phyloP scores from a whole-genome alignment of 208 protist genomes.

The Leishmania mexicana region DNA sequence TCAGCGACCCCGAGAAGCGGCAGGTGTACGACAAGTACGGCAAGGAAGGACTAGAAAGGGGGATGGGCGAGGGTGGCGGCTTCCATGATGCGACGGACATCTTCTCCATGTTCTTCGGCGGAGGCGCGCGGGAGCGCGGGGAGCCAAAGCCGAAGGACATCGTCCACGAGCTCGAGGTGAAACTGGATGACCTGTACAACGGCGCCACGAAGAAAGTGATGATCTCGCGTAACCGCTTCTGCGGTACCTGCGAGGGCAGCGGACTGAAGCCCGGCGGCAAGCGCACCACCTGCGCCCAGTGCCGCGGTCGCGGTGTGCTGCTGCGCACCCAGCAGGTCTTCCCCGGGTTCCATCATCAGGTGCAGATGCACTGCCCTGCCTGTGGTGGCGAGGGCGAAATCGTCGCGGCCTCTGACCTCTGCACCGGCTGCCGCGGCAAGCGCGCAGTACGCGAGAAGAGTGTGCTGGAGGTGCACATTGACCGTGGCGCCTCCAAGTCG shows the following conservation, averaged over 20 bases:
- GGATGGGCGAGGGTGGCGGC: conserved; percentile 55
- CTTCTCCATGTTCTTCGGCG: conserved; percentile 90
- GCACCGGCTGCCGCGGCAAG: conserved; percentile 93
- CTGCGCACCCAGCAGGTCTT: conserved; percentile 92
- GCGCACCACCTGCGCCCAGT: conserved; percentile 77
- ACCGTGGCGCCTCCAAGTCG: conserved; percentile 92
- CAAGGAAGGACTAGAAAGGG: conserved; percentile 95
- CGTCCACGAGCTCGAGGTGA: conserved; percentile 90
- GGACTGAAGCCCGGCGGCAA: conserved; percentile 60
- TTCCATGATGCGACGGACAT: conserved; percentile 81
- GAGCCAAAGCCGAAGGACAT: conserved; percentile 94
- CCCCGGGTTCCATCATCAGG: conserved; percentile 94
- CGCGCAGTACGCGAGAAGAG: conserved; percentile 92
- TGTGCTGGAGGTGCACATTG: conserved; percentile 95
- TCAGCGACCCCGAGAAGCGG: conserved; percentile 96
- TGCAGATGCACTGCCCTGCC: conserved; percentile 85
- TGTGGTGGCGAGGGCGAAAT: conserved; percentile 91
- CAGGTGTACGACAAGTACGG: conserved; percentile 97
- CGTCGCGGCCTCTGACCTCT: conserved; percentile 89
- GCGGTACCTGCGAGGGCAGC: conserved; percentile 62
- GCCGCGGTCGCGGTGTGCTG: conserved; percentile 92
- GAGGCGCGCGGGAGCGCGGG: conserved; percentile 56
- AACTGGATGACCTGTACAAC: conserved; percentile 97
- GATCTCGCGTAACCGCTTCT: conserved; percentile 83
- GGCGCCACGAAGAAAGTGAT: conserved; percentile 93